phyloP scores from a whole-genome alignment of 257 asterid genomes.

The Euphrasia confusa region DNA sequence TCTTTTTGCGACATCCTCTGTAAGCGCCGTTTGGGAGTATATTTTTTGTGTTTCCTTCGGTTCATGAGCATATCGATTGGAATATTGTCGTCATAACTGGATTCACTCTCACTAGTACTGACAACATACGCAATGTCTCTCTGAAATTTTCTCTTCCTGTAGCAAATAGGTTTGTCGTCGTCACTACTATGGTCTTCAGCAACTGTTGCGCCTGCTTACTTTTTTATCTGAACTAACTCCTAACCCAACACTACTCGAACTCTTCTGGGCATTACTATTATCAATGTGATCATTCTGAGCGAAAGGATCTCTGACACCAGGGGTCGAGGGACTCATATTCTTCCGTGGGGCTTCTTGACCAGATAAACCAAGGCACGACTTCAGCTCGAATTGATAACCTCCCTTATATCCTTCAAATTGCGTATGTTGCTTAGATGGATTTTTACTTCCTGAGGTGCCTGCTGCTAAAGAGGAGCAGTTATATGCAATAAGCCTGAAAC shows the following conservation, averaged over 20 bases:
- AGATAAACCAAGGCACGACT: constrained; percentile 31
- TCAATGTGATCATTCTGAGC: constrained; percentile 32
- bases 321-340: constrained; percentile 24
- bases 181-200: constrained; percentile 24
- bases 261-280: constrained; percentile 8
- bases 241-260: constrained; percentile 24
- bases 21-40: constrained; percentile 32
- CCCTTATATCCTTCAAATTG: constrained; percentile 25
- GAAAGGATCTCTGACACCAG: constrained; percentile 27
- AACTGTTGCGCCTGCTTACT: constrained; percentile 11
- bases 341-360: constrained; percentile 25
- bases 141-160: constrained; percentile 32
- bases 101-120: constrained; percentile 43
- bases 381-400: constrained; percentile 13
- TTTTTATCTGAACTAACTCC: constrained; percentile 16
- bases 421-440: constrained; percentile 16
- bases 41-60: constrained; percentile 18
- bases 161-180: constrained; percentile 27
- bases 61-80: constrained; percentile 34
- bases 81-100: constrained; percentile 38
- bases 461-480: constrained; percentile 4
- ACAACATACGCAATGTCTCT: constrained; percentile 35
- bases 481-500: neutral
- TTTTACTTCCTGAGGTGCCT: constrained; percentile 27
- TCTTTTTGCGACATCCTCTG: constrained; percentile 29